Percentiles rank a stretch among this genome's conserved stretches.
phyloP scores from a whole-genome alignment of 768 basidiomycete species.

The Boletus rufocinnamomeus region DNA sequence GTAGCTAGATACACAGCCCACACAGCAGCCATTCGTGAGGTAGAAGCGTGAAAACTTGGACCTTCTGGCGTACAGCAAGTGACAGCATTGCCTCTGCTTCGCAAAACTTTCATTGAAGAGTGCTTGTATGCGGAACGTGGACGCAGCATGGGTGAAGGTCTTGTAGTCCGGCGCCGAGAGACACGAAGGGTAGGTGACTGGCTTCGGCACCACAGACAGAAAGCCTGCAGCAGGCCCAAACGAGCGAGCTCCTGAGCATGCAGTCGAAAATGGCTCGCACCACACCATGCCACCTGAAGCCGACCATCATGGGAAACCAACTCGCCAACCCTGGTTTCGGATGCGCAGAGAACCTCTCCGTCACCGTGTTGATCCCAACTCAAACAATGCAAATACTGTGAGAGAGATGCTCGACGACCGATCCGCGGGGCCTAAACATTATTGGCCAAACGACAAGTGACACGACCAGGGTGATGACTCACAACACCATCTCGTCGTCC shows the following conservation, averaged over 20 bases:
- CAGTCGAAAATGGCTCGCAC: too few species aligned
- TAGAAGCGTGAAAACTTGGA: not conserved
- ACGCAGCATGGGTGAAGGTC: not conserved
- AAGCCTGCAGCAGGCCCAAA: too few species aligned
- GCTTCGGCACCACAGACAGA: too few species aligned
- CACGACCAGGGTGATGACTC: not conserved
- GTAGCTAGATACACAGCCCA: too few species aligned
- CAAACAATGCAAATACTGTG: not conserved
- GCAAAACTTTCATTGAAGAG: not conserved
- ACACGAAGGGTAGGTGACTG: not conserved
- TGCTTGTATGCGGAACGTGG: too few species aligned
- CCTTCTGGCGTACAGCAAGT: too few species aligned
- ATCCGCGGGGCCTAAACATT: not conserved
- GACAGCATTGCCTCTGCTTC: not conserved
- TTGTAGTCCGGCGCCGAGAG: not conserved
- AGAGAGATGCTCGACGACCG: not conserved
- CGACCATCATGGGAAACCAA: not conserved
- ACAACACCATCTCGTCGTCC: not conserved
- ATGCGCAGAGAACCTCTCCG: not conserved
- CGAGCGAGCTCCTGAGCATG: too few species aligned
- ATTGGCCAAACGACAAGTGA: not conserved
- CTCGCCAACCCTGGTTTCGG: not conserved
- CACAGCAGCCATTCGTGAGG: too few species aligned
- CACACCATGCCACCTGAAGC: too few species aligned
- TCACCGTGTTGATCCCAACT: not conserved